Base-by-base conservation (phyloP, 306 rosid genomes). In the Corylus avellana region DNA sequence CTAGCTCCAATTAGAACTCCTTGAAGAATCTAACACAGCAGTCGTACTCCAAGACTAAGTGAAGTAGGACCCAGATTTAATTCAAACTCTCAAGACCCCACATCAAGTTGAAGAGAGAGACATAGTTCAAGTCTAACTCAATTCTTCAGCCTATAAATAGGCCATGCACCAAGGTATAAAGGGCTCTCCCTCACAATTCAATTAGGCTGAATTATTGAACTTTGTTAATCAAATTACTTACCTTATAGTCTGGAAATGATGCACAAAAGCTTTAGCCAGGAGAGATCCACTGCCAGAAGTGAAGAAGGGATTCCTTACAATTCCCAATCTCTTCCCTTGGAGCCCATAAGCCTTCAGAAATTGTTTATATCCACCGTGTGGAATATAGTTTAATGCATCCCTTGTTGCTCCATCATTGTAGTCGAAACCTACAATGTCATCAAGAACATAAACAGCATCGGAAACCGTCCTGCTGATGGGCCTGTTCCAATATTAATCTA, bases 381-480 rank as follows among this genome's bases (percentile, higher is more conserved):
- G 63, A 12, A 72, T 17, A 46, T 25, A 72, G 0, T 4, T 17
- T 5, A 47, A 13, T 29, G 62, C 76, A 20, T 0, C 14, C 8
- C 4, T 53, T 7, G 76, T 72, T 25, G 92, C 88, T 67, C 82
- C 88, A 5, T 81, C 48, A 73, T 88, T 91, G 7, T 75, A 37
- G 70, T 89, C 91, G 5, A 77, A 12, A 59, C 92, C 97, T 39
- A 54, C 90, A 66, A 89, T 91, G 72, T 84, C 81, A 79, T 85
- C 91, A 35, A 90, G 93, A 80, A 89, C 91, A 83, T 76, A 59
- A 55, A 87, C 88, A 47, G 93, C 92, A 86, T 91, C 96, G 17
- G 90, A 78, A 22, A 91, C 88, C 5, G 88, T 91, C 89, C 92
- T 87, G 79, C 89, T 83, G 51, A 89, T 83, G 46, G 93, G 92